These are phyloP conservation scores for Clavaria fumosa DNA, from an alignment of 768 basidiomycete species.

Conservation along the genomic window DNA sequence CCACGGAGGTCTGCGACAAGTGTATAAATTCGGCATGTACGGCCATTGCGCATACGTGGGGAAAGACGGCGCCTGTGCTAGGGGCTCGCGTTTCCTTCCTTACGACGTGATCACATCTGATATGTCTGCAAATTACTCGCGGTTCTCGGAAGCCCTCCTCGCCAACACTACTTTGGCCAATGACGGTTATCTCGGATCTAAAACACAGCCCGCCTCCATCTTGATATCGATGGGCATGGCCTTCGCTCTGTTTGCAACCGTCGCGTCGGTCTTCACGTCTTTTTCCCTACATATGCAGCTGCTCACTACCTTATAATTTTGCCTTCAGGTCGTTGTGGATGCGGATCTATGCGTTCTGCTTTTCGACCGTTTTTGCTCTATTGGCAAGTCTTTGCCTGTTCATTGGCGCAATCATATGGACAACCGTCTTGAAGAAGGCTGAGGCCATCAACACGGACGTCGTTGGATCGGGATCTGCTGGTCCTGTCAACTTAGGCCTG, in stretches of 20 bases:
- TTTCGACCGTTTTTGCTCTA: slow-evolving; percentile 48
- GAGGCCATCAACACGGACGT: slow-evolving; percentile 40
- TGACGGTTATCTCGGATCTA: slow-evolving; percentile 43
- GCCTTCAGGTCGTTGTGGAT: slow-evolving; percentile 55
- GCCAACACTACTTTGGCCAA: slow-evolving; percentile 37
- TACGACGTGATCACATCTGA: slow-evolving; percentile 48
- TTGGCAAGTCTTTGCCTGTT: slow-evolving; percentile 47
- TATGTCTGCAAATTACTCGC: slow-evolving; percentile 49
- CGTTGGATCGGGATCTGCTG: slow-evolving; percentile 19
- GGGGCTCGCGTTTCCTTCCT: slow-evolving; percentile 51
- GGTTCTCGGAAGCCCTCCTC: slow-evolving; percentile 38
- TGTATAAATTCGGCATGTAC: slow-evolving; percentile 72
- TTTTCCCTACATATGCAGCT: slow-evolving; percentile 6
- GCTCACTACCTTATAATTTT: slow-evolving; percentile 8
- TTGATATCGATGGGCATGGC: slow-evolving; percentile 61
- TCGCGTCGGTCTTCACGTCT: slow-evolving; percentile 34
- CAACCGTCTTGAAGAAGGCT: slow-evolving; percentile 50
- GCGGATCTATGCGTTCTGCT: slow-evolving; percentile 47
- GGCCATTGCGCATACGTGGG: slow-evolving; percentile 63
- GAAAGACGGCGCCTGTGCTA: slow-evolving; percentile 47
- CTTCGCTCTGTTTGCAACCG: slow-evolving; percentile 43
- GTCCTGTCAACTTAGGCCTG: slow-evolving; percentile 40
- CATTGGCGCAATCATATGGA: slow-evolving; percentile 65
- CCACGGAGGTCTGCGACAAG: slow-evolving; percentile 45
- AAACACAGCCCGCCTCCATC: slow-evolving; percentile 60